A percentile compares a stretch with the other conserved stretches of the same genome.
Conservation (phyloP, 164 flowering plant genomes). For the Buxus sempervirens region DNA sequence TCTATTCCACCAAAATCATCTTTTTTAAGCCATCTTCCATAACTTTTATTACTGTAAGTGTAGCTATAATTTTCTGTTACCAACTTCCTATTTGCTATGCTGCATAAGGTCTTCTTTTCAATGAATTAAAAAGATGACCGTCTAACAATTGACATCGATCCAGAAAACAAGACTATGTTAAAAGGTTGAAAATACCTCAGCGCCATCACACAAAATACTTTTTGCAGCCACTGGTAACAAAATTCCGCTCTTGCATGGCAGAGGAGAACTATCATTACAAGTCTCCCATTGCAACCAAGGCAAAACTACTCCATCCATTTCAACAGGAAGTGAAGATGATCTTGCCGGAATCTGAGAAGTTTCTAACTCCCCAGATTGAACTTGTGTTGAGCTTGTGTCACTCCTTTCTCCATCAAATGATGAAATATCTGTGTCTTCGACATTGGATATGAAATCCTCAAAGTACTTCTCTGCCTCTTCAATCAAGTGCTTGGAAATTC, state of each 20-base stretch:
- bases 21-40: too few species aligned
- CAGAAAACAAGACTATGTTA: too few species aligned
- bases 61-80: too few species aligned
- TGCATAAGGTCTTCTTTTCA: too few species aligned
- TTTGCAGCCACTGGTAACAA: conserved; percentile 28
- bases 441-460: conserved; percentile 85
- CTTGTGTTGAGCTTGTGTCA: conserved; percentile 75
- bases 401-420: conserved; percentile 96
- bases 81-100: too few species aligned
- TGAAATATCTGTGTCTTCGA: conserved; percentile 94
- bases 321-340: conserved; percentile 41
- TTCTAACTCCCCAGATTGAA: conserved; percentile 23
- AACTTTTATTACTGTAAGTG: too few species aligned
- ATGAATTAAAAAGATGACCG: background rate
- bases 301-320: conserved; percentile 77
- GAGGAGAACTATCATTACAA: conserved; percentile 48
- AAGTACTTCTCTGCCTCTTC: conserved; percentile 92
- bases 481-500: conserved; percentile 58
- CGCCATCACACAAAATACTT: conserved; percentile 24
- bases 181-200: conserved; percentile 41
- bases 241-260: conserved; percentile 25
- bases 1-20: too few species aligned
- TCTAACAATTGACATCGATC: background rate
- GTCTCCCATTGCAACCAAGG: conserved; percentile 99
- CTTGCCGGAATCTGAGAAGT: conserved; percentile 26